These are phyloP conservation scores for Hypoxylon sp. DNA, from an alignment of 2,329 filamentous ascomycete genomes.

Conservation along the genomic window DNA sequence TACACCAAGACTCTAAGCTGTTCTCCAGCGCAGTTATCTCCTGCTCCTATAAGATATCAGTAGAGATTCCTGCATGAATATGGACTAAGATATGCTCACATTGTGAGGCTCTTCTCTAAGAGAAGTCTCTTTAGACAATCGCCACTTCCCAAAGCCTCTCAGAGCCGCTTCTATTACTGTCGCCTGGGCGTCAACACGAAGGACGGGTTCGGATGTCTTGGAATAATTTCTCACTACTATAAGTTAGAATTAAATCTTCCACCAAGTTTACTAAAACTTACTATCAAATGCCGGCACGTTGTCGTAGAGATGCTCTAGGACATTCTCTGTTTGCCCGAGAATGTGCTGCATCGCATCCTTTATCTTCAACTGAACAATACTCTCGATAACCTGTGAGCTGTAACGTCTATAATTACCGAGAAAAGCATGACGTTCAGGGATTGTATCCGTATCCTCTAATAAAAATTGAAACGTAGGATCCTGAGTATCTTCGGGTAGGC, in stretches of 20 bases:
- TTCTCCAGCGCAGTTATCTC: constrained; percentile 71
- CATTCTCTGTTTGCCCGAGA: constrained; percentile 80
- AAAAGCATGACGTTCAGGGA: constrained; percentile 94
- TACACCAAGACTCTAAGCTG: constrained; percentile 80
- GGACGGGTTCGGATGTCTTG: constrained; percentile 78
- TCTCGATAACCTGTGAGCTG: constrained; percentile 88
- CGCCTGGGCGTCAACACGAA: constrained; percentile 90
- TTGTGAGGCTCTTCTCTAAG: constrained; percentile 43
- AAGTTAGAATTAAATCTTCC: constrained; percentile 42
- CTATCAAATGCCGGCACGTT: constrained; percentile 76
- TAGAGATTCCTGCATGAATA: constrained; percentile 2
- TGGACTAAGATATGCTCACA: constrained; percentile 28
- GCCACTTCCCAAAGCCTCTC: constrained; percentile 91
- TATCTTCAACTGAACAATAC: constrained; percentile 84
- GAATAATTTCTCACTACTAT: constrained; percentile 69
- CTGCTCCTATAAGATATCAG: constrained; percentile 58
- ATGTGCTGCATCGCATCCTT: constrained; percentile 91
- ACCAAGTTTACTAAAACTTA: constrained; percentile 55
- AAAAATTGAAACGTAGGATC: constrained; percentile 86
- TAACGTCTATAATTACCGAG: constrained; percentile 95
- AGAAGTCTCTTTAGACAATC: constrained; percentile 50
- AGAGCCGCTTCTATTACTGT: constrained; percentile 90
- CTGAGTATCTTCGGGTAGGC: constrained; percentile 83
- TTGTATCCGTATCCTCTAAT: constrained; percentile 93
- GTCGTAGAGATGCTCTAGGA: constrained; percentile 82